phyloP scores from a whole-genome alignment of 164 flowering plant species.

The Hamamelis virginiana region DNA sequence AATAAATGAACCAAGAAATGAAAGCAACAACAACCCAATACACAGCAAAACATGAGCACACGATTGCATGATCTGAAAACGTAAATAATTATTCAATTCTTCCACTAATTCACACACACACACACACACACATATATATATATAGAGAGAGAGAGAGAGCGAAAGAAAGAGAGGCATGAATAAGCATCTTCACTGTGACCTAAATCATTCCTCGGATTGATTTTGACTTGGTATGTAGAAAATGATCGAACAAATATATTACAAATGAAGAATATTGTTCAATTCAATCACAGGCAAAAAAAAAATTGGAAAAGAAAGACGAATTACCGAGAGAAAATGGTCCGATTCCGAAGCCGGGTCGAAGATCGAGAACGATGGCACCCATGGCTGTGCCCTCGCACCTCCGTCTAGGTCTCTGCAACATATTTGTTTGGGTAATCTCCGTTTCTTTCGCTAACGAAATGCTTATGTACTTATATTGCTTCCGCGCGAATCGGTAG shows the following conservation, averaged over 20 bases:
- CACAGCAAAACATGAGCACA: background rate
- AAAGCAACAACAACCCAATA: background rate
- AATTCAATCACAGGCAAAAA: background rate
- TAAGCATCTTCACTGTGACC: no score
- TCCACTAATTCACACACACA: constrained; percentile 3
- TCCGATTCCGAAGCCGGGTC: constrained; percentile 84
- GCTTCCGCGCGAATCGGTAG: background rate
- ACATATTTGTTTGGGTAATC: constrained; percentile 12
- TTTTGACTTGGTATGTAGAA: no score
- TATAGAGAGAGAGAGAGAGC: no score
- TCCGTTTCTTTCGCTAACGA: constrained; percentile 13
- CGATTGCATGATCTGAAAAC: background rate
- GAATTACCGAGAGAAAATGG: constrained; percentile 77
- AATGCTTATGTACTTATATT: background rate
- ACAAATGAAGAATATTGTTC: no score
- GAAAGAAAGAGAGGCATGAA: no score
- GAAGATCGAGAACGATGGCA: constrained; percentile 83
- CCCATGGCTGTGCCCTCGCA: constrained; percentile 99
- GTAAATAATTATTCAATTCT: background rate
- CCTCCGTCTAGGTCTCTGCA: constrained; percentile 79
- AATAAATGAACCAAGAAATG: no score
- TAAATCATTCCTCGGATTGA: no score
- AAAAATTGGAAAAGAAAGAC: background rate
- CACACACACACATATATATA: no score
- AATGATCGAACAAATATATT: no score